Evolutionary conservation across 1,284 basidiomycete genomes (phyloP), one percentile per base, ranked within the genome.

Genomic region (Caloboletus inedulis): DNA sequence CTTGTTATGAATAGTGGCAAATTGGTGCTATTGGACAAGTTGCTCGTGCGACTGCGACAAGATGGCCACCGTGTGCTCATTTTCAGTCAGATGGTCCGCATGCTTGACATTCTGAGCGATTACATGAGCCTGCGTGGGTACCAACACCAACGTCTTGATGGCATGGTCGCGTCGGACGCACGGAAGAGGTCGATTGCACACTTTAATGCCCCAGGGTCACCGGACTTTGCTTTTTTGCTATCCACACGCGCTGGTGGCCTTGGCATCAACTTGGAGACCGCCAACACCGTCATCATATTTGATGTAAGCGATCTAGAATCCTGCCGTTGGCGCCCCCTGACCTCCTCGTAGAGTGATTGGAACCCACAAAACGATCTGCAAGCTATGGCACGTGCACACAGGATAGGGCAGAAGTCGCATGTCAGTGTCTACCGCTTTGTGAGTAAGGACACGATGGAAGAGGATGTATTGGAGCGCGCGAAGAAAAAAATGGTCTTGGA

Each of bases 401-500:
- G 94, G 59, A 98, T 98, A 65, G 92, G 96, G 18, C 91, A 99
- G 73, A 98, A 98, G 73, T 91, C 90, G 49, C 96, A 99, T 72
- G 97, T 99, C 65, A 98, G 88, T 69, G 97, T 99, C 46, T 99
- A 98, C 73, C 89, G 96, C 39, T 90, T 99, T 67, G 93, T 99
- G 65, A 96, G 94, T 66, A 98, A 99, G 75, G 96, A 98, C 68
- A 99, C 96, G 14, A 95, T 99, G 80, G 97, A 99, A 72, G 97
- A 99, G 73, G 96, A 99, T 65, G 91, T 99, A 23, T 81, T 99
- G 37, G 96, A 99, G 74, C 84, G 95, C 40, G 97, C 97, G 18
- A 96, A 97, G 81, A 91, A 95, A 76, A 99, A 99, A 78, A 99
- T 99, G 96, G 94, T 99, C 51, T 78, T 99, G 60, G 97, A 99